Percentiles rank a stretch among this genome's conserved stretches.
These are phyloP conservation scores for Vishniacozyma victoriae DNA, from an alignment of 768 basidiomycete genomes.

Conservation along the genomic window DNA sequence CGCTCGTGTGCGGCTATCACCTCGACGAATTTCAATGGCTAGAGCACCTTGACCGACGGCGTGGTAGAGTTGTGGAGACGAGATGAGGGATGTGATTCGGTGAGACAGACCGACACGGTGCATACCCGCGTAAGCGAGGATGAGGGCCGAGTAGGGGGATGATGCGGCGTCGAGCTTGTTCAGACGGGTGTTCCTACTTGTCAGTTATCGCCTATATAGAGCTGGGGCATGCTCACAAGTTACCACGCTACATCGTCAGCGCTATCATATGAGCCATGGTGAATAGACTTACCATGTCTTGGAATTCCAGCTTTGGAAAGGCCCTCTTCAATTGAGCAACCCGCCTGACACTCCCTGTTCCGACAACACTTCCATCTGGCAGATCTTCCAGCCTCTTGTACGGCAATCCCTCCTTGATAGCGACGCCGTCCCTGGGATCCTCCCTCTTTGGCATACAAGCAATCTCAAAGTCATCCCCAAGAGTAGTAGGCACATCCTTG, in stretches of 20 bases:
- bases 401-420: conserved; percentile 66
- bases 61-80: conserved; percentile 63
- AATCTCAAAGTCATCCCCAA: conserved; percentile 78
- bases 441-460: conserved; percentile 80
- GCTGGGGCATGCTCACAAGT: conserved; percentile 58
- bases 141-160: conserved; percentile 74
- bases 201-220: conserved; percentile 1
- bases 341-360: conserved; percentile 87
- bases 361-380: conserved; percentile 83
- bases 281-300: conserved; percentile 87
- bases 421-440: conserved; percentile 80
- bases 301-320: conserved; percentile 69
- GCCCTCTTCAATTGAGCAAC: conserved; percentile 80
- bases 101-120: conserved; percentile 61
- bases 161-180: conserved; percentile 79
- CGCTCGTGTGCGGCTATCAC: conserved; percentile 58
- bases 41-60: conserved; percentile 95
- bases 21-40: conserved; percentile 66
- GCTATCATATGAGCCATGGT: neutral
- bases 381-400: conserved; percentile 75
- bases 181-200: conserved; percentile 65
- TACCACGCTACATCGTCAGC: conserved; percentile 61
- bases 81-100: conserved; percentile 69
- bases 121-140: conserved; percentile 90
- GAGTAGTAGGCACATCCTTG: conserved; percentile 86